Conservation (phyloP, 176 grass and related monocot species). For the Oryza officinalis region DNA sequence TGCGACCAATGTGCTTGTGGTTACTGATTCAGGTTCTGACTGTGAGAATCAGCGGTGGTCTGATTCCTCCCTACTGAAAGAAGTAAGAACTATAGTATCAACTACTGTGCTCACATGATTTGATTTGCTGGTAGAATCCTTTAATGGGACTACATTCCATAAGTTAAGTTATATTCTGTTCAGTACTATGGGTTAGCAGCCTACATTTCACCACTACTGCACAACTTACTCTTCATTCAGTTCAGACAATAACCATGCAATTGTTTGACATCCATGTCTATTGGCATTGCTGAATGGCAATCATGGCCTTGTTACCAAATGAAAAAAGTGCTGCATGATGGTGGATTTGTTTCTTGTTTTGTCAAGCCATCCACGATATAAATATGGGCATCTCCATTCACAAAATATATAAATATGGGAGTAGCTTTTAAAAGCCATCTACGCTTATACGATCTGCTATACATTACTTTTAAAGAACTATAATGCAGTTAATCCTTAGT, state of each 20-base stretch:
- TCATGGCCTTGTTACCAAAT: constrained; percentile 10
- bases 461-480: neutral
- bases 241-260: neutral
- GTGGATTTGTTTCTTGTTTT: neutral
- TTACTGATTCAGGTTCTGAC: constrained; percentile 53
- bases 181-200: neutral
- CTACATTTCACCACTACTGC: neutral
- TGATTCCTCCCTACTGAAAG: constrained; percentile 52
- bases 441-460: neutral
- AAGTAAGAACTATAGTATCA: constrained; percentile 62
- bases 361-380: neutral
- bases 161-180: neutral
- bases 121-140: neutral
- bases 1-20: constrained; percentile 21
- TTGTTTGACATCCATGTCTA: neutral
- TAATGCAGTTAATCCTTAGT: constrained; percentile 1
- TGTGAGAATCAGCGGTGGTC: constrained; percentile 40
- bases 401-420: neutral
- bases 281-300: constrained; percentile 1
- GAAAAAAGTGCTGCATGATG: neutral
- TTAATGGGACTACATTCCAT: neutral
- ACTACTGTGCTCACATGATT: constrained; percentile 19
- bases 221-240: neutral
- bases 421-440: neutral
- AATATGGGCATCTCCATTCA: neutral